A percentile compares a stretch with the other conserved stretches of the same genome.
Conservation (phyloP, 2,329 filamentous ascomycete species). For the Curvularia eragrostidis region DNA sequence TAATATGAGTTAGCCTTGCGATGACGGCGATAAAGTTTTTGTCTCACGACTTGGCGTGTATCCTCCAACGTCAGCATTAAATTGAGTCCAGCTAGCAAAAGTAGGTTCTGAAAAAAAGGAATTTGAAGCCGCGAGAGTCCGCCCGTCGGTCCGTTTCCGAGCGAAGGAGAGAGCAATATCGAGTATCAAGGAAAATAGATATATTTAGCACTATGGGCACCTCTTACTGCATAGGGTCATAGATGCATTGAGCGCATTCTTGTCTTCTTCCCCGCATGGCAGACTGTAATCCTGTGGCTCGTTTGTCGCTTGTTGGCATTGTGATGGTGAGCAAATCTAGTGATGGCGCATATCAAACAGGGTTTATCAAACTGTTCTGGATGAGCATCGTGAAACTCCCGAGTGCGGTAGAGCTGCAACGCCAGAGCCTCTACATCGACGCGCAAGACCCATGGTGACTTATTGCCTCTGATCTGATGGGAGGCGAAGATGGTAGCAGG, state of each 20-base stretch:
- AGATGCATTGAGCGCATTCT: neutral
- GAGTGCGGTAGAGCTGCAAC: slow-evolving; percentile 38
- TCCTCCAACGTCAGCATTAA: neutral
- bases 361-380: slow-evolving; percentile 32
- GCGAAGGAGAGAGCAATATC: neutral
- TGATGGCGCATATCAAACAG: slow-evolving; percentile 34
- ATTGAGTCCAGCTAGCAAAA: neutral
- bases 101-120: neutral
- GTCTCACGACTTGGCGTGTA: neutral
- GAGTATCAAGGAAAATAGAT: neutral
- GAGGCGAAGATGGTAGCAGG: slow-evolving; percentile 22
- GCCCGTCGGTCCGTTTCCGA: no score
- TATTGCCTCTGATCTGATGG: slow-evolving; percentile 24
- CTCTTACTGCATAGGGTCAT: neutral
- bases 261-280: slow-evolving; percentile 4
- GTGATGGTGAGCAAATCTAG: slow-evolving; percentile 9
- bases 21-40: neutral
- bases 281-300: neutral
- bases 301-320: neutral
- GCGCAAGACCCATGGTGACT: slow-evolving; percentile 36
- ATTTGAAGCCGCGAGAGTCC: neutral
- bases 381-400: slow-evolving; percentile 36
- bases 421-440: slow-evolving; percentile 42
- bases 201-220: neutral
- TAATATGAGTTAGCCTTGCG: neutral